Evolutionary conservation across 1,284 basidiomycete species (phyloP).

Genomic region (Rhodotorula mucilaginosa): DNA sequence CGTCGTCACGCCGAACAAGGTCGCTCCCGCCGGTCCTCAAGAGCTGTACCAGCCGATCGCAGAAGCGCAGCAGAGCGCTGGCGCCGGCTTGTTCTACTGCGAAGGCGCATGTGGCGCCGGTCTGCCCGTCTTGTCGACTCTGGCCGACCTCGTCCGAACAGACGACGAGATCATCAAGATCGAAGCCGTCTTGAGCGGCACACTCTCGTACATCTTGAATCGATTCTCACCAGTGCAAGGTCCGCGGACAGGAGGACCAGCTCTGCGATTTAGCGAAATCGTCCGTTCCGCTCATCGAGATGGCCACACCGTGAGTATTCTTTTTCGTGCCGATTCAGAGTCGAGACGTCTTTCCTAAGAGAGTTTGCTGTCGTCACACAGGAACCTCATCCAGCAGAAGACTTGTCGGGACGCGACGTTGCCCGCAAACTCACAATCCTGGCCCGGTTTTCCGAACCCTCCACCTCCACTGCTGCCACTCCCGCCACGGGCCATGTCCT

Average conservation of each 20-base stretch:
- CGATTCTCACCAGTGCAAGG: slow-evolving; percentile 64
- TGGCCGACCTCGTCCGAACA: slow-evolving; percentile 85
- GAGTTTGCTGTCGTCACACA: background rate
- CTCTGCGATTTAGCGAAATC: slow-evolving; percentile 72
- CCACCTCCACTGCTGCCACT: background rate
- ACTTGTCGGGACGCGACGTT: slow-evolving; percentile 92
- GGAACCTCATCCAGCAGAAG: slow-evolving; percentile 93
- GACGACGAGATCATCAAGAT: slow-evolving; percentile 71
- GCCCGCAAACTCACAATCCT: slow-evolving; percentile 94
- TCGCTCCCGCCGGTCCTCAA: slow-evolving; percentile 79
- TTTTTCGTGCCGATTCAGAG: no score
- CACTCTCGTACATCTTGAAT: slow-evolving; percentile 98
- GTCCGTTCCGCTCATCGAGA: slow-evolving; percentile 82
- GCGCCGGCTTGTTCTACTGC: slow-evolving; percentile 70
- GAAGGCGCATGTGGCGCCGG: slow-evolving; percentile 95
- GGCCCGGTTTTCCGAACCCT: slow-evolving; percentile 60
- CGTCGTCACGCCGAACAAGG: slow-evolving; percentile 96
- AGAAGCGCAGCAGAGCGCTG: slow-evolving; percentile 53
- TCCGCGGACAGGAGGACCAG: background rate
- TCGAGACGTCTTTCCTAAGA: background rate
- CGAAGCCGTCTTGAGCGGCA: slow-evolving; percentile 80
- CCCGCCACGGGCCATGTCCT: slow-evolving; percentile 48
- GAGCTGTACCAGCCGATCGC: slow-evolving; percentile 70
- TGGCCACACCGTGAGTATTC: slow-evolving; percentile 67
- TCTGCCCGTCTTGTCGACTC: slow-evolving; percentile 81